Percentiles rank a stretch among this genome's conserved stretches.
phyloP scores from a whole-genome alignment of 139 green algal species.

The Haematococcus sp. region DNA sequence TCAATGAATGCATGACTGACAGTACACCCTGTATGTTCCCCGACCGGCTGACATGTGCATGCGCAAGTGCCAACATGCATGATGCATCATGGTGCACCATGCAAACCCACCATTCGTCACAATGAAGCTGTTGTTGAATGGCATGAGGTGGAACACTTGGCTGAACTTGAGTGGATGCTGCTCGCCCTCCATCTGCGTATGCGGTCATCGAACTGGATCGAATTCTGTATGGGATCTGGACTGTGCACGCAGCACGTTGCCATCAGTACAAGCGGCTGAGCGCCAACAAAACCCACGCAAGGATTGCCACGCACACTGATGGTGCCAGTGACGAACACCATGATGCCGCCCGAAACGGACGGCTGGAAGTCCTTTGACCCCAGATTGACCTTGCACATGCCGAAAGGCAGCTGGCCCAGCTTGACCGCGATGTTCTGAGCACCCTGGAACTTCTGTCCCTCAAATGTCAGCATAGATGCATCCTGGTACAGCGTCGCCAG shows the following conservation, averaged over 20 bases:
- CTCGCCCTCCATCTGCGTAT: constrained; percentile 75
- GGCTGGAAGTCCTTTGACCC: constrained; percentile 83
- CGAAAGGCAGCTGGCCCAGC: constrained; percentile 79
- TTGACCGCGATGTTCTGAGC: constrained; percentile 69
- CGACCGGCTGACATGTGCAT: too few relatives aligned
- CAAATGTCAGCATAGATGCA: constrained; percentile 79
- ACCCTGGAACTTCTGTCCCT: constrained; percentile 78
- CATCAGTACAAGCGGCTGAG: too few relatives aligned
- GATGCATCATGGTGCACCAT: constrained; percentile 2
- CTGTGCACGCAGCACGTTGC: background rate
- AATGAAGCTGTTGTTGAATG: constrained; percentile 65
- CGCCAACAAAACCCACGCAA: too few relatives aligned
- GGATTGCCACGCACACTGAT: constrained; percentile 57
- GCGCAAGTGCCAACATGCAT: background rate
- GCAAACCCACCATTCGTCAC: constrained; percentile 79
- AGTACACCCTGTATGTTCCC: too few relatives aligned
- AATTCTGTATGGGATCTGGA: too few relatives aligned
- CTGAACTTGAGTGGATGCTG: constrained; percentile 84
- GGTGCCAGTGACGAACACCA: constrained; percentile 88
- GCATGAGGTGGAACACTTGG: constrained; percentile 89
- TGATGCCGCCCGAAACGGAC: constrained; percentile 69
- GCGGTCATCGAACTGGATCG: background rate
- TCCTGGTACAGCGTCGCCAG: constrained; percentile 85
- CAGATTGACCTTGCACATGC: constrained; percentile 69
- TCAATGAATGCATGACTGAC: too few relatives aligned